A percentile compares a stretch with the other conserved stretches of the same genome.
phyloP scores from a whole-genome alignment of 164 flowering plant genomes.

The Litsea cubeba region DNA sequence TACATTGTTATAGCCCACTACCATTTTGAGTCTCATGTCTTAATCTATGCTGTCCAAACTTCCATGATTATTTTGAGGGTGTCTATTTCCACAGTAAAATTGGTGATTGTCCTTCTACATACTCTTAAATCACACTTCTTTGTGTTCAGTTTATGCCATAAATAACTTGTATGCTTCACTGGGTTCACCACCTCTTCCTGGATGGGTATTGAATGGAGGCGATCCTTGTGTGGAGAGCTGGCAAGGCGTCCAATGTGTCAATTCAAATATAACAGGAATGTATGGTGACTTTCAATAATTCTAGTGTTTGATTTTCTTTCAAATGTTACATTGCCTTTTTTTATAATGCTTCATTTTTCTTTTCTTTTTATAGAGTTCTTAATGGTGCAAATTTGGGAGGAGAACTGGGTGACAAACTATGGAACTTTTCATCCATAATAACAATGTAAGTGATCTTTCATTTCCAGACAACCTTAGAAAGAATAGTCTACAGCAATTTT shows the following conservation, averaged over 20 bases:
- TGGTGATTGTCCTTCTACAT: slow-evolving; percentile 9
- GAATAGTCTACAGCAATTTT: not conserved
- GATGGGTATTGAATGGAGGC: slow-evolving; percentile 71
- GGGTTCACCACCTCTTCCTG: slow-evolving; percentile 57
- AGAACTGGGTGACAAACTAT: slow-evolving; percentile 57
- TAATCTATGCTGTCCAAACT: not conserved
- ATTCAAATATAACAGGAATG: slow-evolving; percentile 55
- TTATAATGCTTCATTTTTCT: not conserved
- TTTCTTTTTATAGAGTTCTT: slow-evolving; percentile 44
- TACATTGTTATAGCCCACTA: no score
- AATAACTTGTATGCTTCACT: slow-evolving; percentile 50
- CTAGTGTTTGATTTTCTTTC: not conserved
- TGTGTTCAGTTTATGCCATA: slow-evolving; percentile 60
- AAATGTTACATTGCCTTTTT: not conserved
- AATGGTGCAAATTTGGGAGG: slow-evolving; percentile 84
- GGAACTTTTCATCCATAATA: slow-evolving; percentile 57
- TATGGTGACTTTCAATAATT: slow-evolving; percentile 21
- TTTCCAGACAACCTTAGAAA: not conserved
- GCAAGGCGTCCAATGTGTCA: slow-evolving; percentile 74
- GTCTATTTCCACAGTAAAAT: not conserved
- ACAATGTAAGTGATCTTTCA: slow-evolving; percentile 47
- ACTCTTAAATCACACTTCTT: not conserved
- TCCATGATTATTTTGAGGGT: not conserved
- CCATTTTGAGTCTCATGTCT: not conserved
- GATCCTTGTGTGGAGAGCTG: slow-evolving; percentile 79